Evolutionary conservation across 2,329 filamentous ascomycete species (phyloP), one percentile per base, ranked within the genome.

Genomic region (Talaromyces sp.): DNA sequence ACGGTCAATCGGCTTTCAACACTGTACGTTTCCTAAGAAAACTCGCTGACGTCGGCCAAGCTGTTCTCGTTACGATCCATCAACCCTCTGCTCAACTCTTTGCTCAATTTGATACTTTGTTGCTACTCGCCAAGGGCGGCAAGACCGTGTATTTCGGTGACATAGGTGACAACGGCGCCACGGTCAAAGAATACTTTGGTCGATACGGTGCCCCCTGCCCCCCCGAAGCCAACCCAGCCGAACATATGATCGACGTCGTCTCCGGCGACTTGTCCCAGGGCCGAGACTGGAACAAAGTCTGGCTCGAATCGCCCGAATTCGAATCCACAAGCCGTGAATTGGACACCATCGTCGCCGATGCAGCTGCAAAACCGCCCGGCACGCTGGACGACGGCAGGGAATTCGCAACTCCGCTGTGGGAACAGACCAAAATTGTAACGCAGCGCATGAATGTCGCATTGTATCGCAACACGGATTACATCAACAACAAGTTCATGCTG

Each of bases 241-340:
- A 88, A 65, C 86, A 86, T 40, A 76, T 86, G 66, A 83, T 85
- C 58, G 70, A 79, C 18, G 71, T 75, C 8, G 72, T 76, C 14
- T 83, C 83, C 1, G 83, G 84, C 0, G 71, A 75, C 39, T 69
- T 82, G 0, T 81, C 79, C 0, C 78, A 79, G 44, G 79, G 78
- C 42, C 78, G 88, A 39, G 82, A 91, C 68, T 92, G 89, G 89
- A 86, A 88, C 67, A 81, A 90, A 42, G 85, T 90, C 67, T 92
- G 89, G 89, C 75, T 80, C 7, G 82, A 83, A 12, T 90, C 87
- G 0, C 78, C 83, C 5, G 84, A 91, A 69, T 82, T 85, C 57
- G 74, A 80, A 18, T 71, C 75, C 0, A 79, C 89, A 1, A 74
- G 85, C 1, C 74, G 84, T 14, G 86, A 91, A 67, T 90, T 92